Conservation (phyloP, 2,329 filamentous ascomycete species). For the Pseudopithomyces chartarum region DNA sequence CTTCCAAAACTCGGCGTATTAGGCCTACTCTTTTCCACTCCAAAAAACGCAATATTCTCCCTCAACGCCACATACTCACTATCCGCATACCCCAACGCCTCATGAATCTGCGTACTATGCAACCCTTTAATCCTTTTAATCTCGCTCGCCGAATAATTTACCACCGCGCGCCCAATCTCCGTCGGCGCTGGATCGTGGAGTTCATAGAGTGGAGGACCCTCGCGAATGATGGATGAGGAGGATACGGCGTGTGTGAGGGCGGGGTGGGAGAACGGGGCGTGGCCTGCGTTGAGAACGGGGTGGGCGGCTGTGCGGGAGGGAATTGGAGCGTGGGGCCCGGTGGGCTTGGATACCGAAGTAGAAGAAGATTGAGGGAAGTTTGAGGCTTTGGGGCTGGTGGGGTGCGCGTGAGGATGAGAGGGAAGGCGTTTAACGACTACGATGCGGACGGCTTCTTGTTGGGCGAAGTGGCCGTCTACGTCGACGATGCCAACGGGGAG, state of each 20-base stretch:
- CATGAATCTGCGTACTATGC: constrained; percentile 79
- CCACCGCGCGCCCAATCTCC: constrained; percentile 86
- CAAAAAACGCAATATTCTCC: constrained; percentile 82
- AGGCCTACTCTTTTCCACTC: constrained; percentile 44
- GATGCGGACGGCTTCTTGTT: constrained; percentile 89
- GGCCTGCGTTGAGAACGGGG: constrained; percentile 5
- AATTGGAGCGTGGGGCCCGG: constrained; percentile 21
- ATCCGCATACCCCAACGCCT: constrained; percentile 85
- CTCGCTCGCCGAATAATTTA: constrained; percentile 90
- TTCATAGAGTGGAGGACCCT: constrained; percentile 30
- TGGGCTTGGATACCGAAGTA: constrained; percentile 5
- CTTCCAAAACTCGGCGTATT: constrained; percentile 39
- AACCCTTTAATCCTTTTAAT: constrained; percentile 83
- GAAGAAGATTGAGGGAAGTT: too few relatives aligned
- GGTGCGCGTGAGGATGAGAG: neutral
- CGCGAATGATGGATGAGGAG: constrained; percentile 16
- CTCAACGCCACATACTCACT: constrained; percentile 91
- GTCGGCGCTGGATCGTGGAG: constrained; percentile 44
- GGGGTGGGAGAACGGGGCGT: constrained; percentile 5
- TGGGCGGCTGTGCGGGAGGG: constrained; percentile 26
- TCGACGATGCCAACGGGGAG: constrained; percentile 90
- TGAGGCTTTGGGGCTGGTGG: constrained; percentile 10
- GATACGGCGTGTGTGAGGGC: constrained; percentile 17
- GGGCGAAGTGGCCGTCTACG: constrained; percentile 84
- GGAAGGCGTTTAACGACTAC: constrained; percentile 71